Evolutionary conservation across 352 stramenopile genomes (phyloP).

Genomic region (Nothophytophthora sp.): DNA sequence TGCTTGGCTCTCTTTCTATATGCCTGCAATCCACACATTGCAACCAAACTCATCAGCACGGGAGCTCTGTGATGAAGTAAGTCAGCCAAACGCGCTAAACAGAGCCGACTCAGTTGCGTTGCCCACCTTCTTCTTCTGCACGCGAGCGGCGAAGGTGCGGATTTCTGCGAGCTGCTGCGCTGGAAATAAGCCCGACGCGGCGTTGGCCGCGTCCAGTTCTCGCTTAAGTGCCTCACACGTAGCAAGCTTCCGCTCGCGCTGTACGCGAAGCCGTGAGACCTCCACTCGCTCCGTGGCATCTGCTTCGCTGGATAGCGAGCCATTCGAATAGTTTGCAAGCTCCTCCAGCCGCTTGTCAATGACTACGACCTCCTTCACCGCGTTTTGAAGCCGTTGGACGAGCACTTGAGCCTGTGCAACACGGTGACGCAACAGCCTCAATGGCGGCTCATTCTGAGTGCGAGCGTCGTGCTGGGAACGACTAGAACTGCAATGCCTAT

Average conservation of each 20-base stretch:
- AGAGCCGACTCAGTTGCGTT: not conserved
- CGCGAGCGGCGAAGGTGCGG: constrained; percentile 16
- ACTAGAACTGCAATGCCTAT: constrained; percentile 17
- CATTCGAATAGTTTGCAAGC: not conserved
- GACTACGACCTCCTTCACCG: constrained; percentile 13
- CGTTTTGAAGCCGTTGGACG: constrained; percentile 16
- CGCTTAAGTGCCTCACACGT: constrained; percentile 26
- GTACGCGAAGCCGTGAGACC: constrained; percentile 3
- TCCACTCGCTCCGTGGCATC: constrained; percentile 3
- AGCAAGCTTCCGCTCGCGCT: constrained; percentile 22
- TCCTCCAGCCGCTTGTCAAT: constrained; percentile 21
- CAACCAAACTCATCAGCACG: too few species aligned
- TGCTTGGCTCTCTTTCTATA: constrained; percentile 33
- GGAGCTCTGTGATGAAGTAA: too few species aligned
- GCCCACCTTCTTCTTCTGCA: constrained; percentile 41
- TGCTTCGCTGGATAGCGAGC: not conserved
- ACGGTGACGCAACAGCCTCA: constrained; percentile 22
- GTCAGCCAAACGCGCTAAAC: too few species aligned
- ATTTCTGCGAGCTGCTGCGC: constrained; percentile 15
- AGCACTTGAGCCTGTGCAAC: constrained; percentile 21
- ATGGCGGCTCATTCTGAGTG: constrained; percentile 10
- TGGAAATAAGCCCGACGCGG: constrained; percentile 15
- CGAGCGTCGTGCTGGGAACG: too few species aligned
- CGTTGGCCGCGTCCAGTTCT: constrained; percentile 25
- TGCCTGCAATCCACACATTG: constrained; percentile 12